A percentile compares a stretch with the other conserved stretches of the same genome.
Evolutionary conservation across 2,329 filamentous ascomycete genomes (phyloP).

Genomic region (Mycosphaerelloides madeirae): DNA sequence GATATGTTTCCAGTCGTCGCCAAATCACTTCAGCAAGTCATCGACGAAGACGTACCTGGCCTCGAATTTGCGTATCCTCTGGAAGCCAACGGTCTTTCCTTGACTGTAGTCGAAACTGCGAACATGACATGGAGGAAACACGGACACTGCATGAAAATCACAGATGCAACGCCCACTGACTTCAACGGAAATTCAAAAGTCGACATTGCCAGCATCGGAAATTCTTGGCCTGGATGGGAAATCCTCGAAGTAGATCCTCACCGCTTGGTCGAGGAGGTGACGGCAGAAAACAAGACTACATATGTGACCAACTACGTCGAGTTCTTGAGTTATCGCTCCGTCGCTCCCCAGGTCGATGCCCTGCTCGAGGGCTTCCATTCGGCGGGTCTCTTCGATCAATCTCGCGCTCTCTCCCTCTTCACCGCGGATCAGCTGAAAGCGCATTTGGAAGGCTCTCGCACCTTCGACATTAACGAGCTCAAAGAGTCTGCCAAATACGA

Average conservation of each 20-base stretch:
- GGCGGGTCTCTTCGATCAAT: conserved; percentile 15
- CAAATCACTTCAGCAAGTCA: conserved; percentile 65
- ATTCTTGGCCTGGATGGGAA: conserved; percentile 54
- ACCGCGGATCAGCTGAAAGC: conserved; percentile 66
- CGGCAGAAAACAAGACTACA: conserved; percentile 67
- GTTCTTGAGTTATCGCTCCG: conserved; percentile 74
- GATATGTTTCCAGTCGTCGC: conserved; percentile 85
- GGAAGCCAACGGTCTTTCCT: conserved; percentile 50
- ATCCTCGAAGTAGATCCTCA: conserved; percentile 33
- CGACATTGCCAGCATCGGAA: conserved; percentile 1
- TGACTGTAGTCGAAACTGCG: conserved; percentile 39
- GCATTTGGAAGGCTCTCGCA: conserved; percentile 75
- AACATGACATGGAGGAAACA: not conserved
- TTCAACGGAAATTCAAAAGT: not conserved
- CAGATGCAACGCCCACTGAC: not conserved
- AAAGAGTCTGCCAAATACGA: conserved; percentile 71
- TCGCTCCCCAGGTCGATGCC: conserved; percentile 71
- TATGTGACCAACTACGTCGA: conserved; percentile 82
- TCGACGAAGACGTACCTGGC: conserved; percentile 74
- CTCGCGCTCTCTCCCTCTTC: conserved; percentile 48
- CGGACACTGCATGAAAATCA: not conserved
- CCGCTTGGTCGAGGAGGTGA: conserved; percentile 63
- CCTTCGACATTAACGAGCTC: conserved; percentile 73
- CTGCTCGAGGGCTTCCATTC: conserved; percentile 71
- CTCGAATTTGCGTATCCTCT: conserved; percentile 83